These are phyloP conservation scores for Allium sativum DNA, from an alignment of 106 monocot genomes.

Conservation along the genomic window DNA sequence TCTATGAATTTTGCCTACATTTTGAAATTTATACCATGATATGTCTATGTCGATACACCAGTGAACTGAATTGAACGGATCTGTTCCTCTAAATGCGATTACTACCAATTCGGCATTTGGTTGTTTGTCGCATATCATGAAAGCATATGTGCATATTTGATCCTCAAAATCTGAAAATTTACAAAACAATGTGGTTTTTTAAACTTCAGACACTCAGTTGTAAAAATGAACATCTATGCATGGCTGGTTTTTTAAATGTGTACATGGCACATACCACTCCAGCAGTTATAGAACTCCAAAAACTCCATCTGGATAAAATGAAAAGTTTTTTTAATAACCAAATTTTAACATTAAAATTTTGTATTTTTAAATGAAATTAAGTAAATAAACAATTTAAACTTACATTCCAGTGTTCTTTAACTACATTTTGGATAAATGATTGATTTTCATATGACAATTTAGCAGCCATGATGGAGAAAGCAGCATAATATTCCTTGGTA, in stretches of 20 bases:
- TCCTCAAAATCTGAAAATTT: conserved; percentile 39
- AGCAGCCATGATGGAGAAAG: conserved; percentile 15
- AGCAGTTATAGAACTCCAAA: conserved; percentile 13
- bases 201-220: not conserved
- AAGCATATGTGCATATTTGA: conserved; percentile 44
- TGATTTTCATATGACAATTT: conserved; percentile 17
- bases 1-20: conserved; percentile 62
- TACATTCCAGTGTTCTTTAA: conserved; percentile 13
- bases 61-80: conserved; percentile 49
- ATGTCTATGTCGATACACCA: conserved; percentile 77
- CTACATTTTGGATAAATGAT: conserved; percentile 3
- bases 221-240: not conserved
- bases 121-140: conserved; percentile 48
- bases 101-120: conserved; percentile 37
- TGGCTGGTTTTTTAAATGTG: not conserved
- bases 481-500: conserved; percentile 28
- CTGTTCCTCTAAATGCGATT: conserved; percentile 68
- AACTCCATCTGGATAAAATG: conserved; percentile 15
- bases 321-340: not conserved
- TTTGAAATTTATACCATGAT: conserved; percentile 66
- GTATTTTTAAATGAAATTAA: not conserved
- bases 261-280: conserved; percentile 15
- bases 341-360: not conserved
- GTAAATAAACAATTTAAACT: not conserved
- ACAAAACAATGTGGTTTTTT: not conserved